Evolutionary conservation across 305 asterid species (phyloP), one percentile per base, ranked within the genome.

Genomic region (Fraxinus albicans): DNA sequence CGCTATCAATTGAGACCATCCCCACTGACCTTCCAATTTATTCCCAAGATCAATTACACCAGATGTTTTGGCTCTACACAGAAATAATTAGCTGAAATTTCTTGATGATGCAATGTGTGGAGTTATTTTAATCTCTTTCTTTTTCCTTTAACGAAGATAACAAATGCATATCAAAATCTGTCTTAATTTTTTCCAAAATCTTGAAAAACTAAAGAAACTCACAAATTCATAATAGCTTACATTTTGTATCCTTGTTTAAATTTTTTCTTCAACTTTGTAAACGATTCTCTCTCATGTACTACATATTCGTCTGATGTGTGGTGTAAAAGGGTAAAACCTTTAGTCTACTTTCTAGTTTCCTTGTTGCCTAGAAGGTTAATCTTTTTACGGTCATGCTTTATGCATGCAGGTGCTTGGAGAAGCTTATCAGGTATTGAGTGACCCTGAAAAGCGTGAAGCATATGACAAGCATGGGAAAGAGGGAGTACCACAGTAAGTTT

Each of bases 401-500:
- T 84, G 70, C 73, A 19, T 89, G 74, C 78, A 95, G 98, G 90
- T 89, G 47, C 92, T 95, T 12, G 97, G 94, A 65, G 98, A 93
- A 90, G 98, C 98, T 29, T 95, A 93, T 88, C 98, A 93, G 87
- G 94, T 95, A 82, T 86, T 95, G 87, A 91, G 95, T 83, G 94
- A 91, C 86, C 94, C 94, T 38, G 91, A 84, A 78, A 92, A 90
- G 80, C 97, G 97, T 58, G 91, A 90, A 86, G 87, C 89, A 21
- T 95, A 93, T 60, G 88, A 92, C 88, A 90, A 80, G 86, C 76
- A 77, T 75, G 98, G 97, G 77, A 93, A 92, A 92, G 94, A 80
- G 47, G 98, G 91, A 83, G 88, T 89, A 15, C 72, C 77, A 12
- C 87, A 87, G 98, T 95, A 93, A 85, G 97, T 58, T 5, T 58